phyloP scores from a whole-genome alignment of 2,329 filamentous ascomycete genomes.

The Elsinoe necatrix region DNA sequence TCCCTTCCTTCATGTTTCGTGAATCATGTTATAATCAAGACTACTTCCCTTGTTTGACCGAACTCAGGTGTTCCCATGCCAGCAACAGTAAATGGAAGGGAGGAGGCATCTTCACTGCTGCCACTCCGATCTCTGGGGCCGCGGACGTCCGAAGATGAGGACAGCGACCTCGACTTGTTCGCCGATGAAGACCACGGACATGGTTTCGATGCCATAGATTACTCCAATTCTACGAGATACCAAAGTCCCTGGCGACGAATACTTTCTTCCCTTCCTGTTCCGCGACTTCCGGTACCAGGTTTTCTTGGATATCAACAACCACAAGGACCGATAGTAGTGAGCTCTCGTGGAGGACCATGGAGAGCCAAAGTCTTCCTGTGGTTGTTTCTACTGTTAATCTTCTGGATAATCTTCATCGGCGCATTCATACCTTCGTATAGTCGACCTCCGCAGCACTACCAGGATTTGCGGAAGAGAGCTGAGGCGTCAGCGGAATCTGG shows the following conservation, averaged over 20 bases:
- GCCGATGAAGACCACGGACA: conserved; percentile 8
- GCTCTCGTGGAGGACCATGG: neutral
- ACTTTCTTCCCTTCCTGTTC: neutral
- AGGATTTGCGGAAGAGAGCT: conserved; percentile 32
- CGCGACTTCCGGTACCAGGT: conserved; percentile 1
- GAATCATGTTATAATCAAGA: neutral
- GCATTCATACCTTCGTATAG: conserved; percentile 51
- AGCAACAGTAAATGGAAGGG: neutral
- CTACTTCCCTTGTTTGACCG: too few species aligned
- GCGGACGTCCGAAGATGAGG: conserved; percentile 4
- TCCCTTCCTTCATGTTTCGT: neutral
- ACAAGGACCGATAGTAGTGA: neutral
- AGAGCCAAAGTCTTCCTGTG: neutral
- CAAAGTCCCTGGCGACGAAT: neutral
- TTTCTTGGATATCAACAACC: conserved; percentile 9
- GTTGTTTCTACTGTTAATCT: neutral
- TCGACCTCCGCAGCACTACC: conserved; percentile 45
- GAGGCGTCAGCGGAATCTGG: conserved; percentile 25
- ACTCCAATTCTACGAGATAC: neutral
- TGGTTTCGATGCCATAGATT: conserved; percentile 14
- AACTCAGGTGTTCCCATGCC: neutral
- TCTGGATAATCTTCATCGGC: conserved; percentile 29
- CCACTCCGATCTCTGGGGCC: conserved; percentile 5
- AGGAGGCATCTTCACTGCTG: conserved; percentile 14
- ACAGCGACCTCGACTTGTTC: conserved; percentile 10